Evolutionary conservation across 164 flowering plant genomes (phyloP).

Genomic region (Cinnamomum chago): DNA sequence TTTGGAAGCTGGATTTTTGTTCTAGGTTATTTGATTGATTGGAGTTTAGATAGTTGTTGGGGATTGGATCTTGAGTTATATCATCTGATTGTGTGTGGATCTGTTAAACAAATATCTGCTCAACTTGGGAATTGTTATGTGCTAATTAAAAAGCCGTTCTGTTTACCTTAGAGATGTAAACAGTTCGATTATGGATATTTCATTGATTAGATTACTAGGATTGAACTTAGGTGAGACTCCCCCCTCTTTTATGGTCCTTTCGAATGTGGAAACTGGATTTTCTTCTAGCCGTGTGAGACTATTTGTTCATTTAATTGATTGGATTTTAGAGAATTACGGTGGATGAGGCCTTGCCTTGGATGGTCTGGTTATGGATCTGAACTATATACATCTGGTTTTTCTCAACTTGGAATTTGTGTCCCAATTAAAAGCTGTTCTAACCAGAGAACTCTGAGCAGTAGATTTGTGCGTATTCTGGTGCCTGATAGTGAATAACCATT

Average conservation of each 20-base stretch:
- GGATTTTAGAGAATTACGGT: neutral
- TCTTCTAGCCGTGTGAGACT: neutral
- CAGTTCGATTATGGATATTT: no score
- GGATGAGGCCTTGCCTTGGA: neutral
- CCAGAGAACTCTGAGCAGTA: neutral
- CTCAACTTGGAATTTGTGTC: neutral
- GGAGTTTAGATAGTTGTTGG: neutral
- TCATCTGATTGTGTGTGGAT: neutral
- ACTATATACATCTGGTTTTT: neutral
- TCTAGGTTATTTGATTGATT: neutral
- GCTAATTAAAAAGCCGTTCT: no score
- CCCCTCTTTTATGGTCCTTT: neutral
- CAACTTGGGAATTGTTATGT: no score
- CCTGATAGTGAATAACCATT: neutral
- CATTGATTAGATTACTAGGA: no score
- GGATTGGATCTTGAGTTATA: neutral
- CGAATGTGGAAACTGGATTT: neutral
- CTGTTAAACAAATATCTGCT: no score
- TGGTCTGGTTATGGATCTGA: neutral
- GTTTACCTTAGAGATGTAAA: no score
- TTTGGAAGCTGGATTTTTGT: neutral
- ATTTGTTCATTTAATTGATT: neutral
- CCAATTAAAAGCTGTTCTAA: no score
- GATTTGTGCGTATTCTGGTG: neutral
- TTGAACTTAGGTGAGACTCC: neutral